A percentile compares a stretch with the other conserved stretches of the same genome.
phyloP scores from a whole-genome alignment of 306 rosid genomes.

The Cercis canadensis region DNA sequence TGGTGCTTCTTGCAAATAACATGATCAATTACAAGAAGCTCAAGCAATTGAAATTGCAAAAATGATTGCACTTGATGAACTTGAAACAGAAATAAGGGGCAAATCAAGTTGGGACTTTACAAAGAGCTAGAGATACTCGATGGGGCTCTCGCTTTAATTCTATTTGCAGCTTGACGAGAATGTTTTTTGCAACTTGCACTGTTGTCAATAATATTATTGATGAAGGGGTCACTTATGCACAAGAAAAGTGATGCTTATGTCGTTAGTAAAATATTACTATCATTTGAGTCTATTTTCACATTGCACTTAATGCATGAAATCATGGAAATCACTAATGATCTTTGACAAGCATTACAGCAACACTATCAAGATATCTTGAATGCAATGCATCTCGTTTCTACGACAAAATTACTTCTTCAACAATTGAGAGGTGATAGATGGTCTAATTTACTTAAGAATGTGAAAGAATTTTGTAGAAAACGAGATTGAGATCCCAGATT shows the following conservation, averaged over 20 bases:
- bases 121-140: constrained; percentile 7
- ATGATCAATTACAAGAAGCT: not conserved
- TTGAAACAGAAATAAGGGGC: not conserved
- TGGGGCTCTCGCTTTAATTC: constrained; percentile 4
- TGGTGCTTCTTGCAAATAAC: not conserved
- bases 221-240: not conserved
- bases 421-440: not conserved
- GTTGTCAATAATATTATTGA: not conserved
- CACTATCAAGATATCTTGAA: too few species aligned
- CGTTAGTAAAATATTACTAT: too few species aligned
- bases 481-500: too few species aligned
- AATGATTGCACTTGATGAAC: not conserved
- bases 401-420: too few species aligned
- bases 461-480: not conserved
- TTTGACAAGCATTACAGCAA: too few species aligned
- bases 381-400: too few species aligned
- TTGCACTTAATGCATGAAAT: too few species aligned
- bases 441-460: not conserved
- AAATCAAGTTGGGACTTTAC: constrained; percentile 1
- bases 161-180: not conserved
- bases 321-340: too few species aligned
- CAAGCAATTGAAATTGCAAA: not conserved
- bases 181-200: not conserved
- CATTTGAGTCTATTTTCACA: too few species aligned
- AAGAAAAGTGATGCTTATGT: too few species aligned